phyloP scores from a whole-genome alignment of 1,139 yeast species.

The Geotrichum phurueaensis region DNA sequence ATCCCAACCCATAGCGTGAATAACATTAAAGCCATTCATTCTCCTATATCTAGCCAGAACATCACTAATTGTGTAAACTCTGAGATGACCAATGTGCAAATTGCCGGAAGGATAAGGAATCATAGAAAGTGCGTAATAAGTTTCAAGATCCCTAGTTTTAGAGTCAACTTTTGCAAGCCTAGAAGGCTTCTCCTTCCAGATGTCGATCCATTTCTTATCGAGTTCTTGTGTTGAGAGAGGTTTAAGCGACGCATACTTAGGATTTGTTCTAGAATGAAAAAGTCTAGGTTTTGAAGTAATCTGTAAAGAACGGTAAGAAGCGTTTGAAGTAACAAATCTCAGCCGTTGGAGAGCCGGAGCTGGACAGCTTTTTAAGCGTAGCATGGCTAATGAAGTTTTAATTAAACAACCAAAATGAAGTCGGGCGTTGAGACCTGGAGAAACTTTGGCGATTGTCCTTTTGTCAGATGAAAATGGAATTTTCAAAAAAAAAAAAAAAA shows the following conservation, averaged over 20 bases:
- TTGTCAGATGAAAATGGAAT: background rate
- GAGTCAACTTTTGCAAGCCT: conserved; percentile 17
- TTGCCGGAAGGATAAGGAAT: conserved; percentile 95
- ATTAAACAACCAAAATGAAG: background rate
- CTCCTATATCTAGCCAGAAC: conserved; percentile 72
- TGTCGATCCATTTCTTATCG: conserved; percentile 33
- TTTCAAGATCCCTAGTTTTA: conserved; percentile 30
- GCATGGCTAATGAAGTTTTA: background rate
- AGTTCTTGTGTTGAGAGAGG: conserved; percentile 18
- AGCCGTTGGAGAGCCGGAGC: background rate
- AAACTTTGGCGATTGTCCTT: background rate
- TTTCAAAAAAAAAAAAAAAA: background rate
- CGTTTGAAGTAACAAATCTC: background rate
- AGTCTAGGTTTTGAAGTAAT: background rate
- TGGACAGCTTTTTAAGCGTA: background rate
- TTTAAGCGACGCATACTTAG: conserved; percentile 7
- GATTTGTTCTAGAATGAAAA: conserved; percentile 1
- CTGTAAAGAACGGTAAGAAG: background rate
- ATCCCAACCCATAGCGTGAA: conserved; percentile 99
- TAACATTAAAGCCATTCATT: conserved; percentile 67
- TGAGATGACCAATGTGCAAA: conserved; percentile 85
- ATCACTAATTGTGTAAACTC: conserved; percentile 90
- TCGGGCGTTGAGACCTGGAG: background rate
- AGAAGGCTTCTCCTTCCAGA: conserved; percentile 28
- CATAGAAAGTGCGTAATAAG: conserved; percentile 73